Percentiles rank a stretch among this genome's conserved stretches.
phyloP scores from a whole-genome alignment of 2,329 filamentous ascomycete species.

The Fusarium bactridioides region DNA sequence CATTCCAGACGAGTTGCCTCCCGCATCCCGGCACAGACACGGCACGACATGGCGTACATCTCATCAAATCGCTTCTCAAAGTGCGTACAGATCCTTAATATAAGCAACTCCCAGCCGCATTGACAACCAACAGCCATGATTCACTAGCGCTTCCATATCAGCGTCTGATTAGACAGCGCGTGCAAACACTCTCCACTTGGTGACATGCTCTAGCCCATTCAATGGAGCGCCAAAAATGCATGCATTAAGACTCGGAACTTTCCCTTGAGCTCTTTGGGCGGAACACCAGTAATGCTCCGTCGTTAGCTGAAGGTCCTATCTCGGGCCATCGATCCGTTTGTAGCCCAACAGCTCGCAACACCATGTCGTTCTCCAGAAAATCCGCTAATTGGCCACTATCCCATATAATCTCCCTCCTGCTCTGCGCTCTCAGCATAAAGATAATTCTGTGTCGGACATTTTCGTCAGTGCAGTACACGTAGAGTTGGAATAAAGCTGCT shows the following conservation, averaged over 20 bases:
- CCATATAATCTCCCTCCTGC: constrained; percentile 8
- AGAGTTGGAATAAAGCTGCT: constrained; percentile 1
- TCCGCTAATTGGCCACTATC: not conserved
- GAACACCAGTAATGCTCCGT: not conserved
- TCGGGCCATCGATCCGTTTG: constrained; percentile 3
- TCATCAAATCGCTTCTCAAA: not conserved
- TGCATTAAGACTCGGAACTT: not conserved
- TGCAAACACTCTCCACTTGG: not conserved
- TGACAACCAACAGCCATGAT: not conserved
- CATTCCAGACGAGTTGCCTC: not conserved
- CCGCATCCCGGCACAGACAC: not conserved
- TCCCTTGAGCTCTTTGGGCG: not conserved
- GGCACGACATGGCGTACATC: not conserved
- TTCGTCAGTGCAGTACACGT: not conserved
- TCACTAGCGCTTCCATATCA: not conserved
- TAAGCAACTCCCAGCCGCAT: not conserved
- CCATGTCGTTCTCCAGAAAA: not conserved
- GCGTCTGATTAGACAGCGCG: not conserved
- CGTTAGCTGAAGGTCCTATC: not conserved
- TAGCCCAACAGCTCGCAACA: not conserved
- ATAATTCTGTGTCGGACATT: not conserved
- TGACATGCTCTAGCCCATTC: not conserved
- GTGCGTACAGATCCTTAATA: not conserved
- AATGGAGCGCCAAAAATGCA: not conserved
- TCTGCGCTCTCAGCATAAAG: not conserved